Evolutionary conservation across 352 stramenopile genomes (phyloP), one percentile per base, ranked within the genome.

Genomic region (Globisporangium lucens): DNA sequence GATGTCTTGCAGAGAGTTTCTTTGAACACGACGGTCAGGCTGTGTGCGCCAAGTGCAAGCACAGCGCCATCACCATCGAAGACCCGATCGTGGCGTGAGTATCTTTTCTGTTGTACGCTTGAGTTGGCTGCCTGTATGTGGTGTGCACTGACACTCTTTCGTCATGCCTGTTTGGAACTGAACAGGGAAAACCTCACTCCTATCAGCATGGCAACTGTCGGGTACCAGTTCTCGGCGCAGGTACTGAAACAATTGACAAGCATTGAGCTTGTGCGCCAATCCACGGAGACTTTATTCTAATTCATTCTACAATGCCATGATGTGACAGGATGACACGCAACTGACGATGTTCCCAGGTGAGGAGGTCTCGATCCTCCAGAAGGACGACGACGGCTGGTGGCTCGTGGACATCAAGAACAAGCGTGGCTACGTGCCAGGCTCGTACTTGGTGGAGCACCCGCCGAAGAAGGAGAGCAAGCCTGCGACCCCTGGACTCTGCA

Each of bases 351-450:
- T 82, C 73, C 86, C 86, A 29, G 86, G 86, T 56, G 82, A 94
- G 49, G 79, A 92, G 71, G 77, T 94, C 9, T 71, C 70, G 58
- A 91, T 94, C 55, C 79, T 94, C 27, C 86, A 92, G 57, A 94
- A 94, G 76, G 86, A 94, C 43, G 84, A 92, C 51, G 86, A 94
- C 76, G 86, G 86, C 71, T 94, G 86, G 86, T 94, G 86, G 86
- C 76, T 92, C 56, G 86, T 91, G 46, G 82, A 91, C 30, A 66
- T 92, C 49, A 67, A 77, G 62, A 82, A 78, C 63, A 77, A 89
- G 53, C 86, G 86, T 52, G 86, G 86, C 29, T 94, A 93, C 68
- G 86, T 94, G 12, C 86, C 86, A 20, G 86, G 86, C 15, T 94
- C 86, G 22, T 94, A 94, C 69, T 73, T 94, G 63, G 87, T 94